A percentile compares a stretch with the other conserved stretches of the same genome.
These are phyloP conservation scores for Citrus trifoliata DNA, from an alignment of 345 rosid species.

Conservation along the genomic window DNA sequence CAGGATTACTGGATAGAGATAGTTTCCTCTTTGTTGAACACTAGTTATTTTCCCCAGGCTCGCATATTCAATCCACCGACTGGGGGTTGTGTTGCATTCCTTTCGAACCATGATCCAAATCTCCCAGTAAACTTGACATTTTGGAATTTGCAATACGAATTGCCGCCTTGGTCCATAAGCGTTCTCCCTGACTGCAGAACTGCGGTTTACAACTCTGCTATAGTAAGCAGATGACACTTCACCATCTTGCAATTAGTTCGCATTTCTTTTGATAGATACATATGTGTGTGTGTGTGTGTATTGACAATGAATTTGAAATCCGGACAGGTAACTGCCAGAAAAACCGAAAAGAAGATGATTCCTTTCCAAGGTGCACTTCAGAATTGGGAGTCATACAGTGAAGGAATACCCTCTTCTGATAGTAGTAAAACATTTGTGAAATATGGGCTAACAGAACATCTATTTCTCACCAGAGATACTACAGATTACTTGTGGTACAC, in stretches of 20 bases:
- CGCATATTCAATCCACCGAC: constrained; percentile 54
- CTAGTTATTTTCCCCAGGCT: constrained; percentile 41
- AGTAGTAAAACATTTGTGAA: not conserved
- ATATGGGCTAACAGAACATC: not conserved
- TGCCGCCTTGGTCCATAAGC: constrained; percentile 90
- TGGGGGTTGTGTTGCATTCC: constrained; percentile 72
- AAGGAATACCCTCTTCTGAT: not conserved
- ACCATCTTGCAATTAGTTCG: not conserved
- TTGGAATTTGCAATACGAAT: constrained; percentile 49
- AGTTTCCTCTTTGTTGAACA: not conserved
- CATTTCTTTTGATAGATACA: not conserved
- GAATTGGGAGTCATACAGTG: not conserved
- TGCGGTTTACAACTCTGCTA: constrained; percentile 72
- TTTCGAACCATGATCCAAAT: constrained; percentile 57
- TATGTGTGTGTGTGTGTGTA: not conserved
- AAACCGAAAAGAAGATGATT: not conserved
- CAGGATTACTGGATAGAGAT: not conserved
- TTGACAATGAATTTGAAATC: not conserved
- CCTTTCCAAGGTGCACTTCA: not conserved
- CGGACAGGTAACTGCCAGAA: not conserved
- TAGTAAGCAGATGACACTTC: constrained; percentile 35
- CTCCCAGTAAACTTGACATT: constrained; percentile 44
- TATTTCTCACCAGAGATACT: not conserved
- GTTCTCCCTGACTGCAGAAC: constrained; percentile 88
- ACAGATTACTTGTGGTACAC: not conserved